phyloP scores from a whole-genome alignment of 2,329 filamentous ascomycete genomes.

The Fusarium paranaense region DNA sequence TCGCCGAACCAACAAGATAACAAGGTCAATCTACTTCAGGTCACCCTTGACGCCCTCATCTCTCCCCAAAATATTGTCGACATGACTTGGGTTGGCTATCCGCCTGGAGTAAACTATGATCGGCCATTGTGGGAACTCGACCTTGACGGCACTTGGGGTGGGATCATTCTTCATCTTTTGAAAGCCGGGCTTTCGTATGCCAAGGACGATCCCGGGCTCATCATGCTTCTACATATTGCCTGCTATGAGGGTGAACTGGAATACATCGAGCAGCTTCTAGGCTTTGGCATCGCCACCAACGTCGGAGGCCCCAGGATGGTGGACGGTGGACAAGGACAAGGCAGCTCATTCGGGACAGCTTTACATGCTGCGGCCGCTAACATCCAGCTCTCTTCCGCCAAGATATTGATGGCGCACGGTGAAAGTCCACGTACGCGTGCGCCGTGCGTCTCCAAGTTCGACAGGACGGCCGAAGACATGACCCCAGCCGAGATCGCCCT shows the following conservation, averaged over 20 bases:
- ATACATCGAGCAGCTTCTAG: not conserved
- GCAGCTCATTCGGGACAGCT: not conserved
- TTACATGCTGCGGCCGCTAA: constrained; percentile 17
- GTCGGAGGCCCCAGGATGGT: not conserved
- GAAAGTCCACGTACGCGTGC: not conserved
- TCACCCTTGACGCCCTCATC: constrained; percentile 14
- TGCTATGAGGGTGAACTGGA: not conserved
- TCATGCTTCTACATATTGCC: constrained; percentile 20
- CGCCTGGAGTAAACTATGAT: constrained; percentile 5
- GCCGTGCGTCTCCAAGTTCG: not conserved
- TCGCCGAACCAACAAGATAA: not conserved
- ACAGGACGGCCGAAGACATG: rapidly evolving
- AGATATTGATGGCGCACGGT: not conserved
- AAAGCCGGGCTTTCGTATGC: not conserved
- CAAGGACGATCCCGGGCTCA: not conserved
- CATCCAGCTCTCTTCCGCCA: rapidly evolving
- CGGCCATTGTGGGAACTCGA: not conserved
- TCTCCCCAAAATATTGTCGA: constrained; percentile 10
- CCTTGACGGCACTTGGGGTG: constrained; percentile 6
- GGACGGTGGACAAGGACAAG: constrained; percentile 8
- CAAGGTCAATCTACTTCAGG: constrained; percentile 2
- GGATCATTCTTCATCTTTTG: not conserved
- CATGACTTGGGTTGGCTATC: constrained; percentile 19
- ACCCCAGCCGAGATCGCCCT: constrained; percentile 11
- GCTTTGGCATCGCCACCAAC: not conserved